Base-by-base conservation (phyloP, 352 stramenopile species). In the Globisporangium irregulare region DNA sequence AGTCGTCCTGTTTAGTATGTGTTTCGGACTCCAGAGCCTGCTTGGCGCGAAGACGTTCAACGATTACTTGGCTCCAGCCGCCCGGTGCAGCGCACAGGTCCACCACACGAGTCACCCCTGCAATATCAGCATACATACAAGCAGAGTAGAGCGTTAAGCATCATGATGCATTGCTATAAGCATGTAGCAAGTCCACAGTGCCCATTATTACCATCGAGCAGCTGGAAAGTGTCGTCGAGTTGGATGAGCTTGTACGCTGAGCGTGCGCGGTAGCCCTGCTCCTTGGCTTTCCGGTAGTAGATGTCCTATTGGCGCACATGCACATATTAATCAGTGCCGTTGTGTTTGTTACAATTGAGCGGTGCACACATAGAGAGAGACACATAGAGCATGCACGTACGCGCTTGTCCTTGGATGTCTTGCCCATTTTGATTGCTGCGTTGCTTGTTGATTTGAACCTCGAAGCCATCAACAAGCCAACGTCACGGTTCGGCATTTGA, bases 161-260 rank as follows among this genome's bases (percentile, higher is more conserved):
- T 24, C 9, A 25, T 8, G 7, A 36, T 18, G 36, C 36, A 43
- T 43, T 15, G 10, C 10, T 43, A 3, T 2, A 43, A 43, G 36
- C 10, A 43, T 18, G 15, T 1, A 60, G 36, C 2, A 18, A 20
- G 38, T 7, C 18, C 3, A 14, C 14, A 34, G 25, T 50, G 25
- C 5, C 4, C 10, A 62, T 41, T 22, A 10, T 56, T 63, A 78
- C 81, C 76, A 24, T 85, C 62, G 46, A 99, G 95, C 0, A 99
- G 76, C 55, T 97, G 79, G 77, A 99, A 99, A 59, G 98, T 97
- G 66, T 98, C 97, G 77, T 99, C 97, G 14, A 99, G 80, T 72
- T 99, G 98, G 12, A 99, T 73, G 22, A 99, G 78, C 72, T 99
- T 99, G 83, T 98, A 99, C 4, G 98, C 98, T 41, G 94, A 99